Evolutionary conservation across 495 filamentous ascomycete genomes (phyloP), one percentile per base, ranked within the genome.

Genomic region (Penicillium silybi): DNA sequence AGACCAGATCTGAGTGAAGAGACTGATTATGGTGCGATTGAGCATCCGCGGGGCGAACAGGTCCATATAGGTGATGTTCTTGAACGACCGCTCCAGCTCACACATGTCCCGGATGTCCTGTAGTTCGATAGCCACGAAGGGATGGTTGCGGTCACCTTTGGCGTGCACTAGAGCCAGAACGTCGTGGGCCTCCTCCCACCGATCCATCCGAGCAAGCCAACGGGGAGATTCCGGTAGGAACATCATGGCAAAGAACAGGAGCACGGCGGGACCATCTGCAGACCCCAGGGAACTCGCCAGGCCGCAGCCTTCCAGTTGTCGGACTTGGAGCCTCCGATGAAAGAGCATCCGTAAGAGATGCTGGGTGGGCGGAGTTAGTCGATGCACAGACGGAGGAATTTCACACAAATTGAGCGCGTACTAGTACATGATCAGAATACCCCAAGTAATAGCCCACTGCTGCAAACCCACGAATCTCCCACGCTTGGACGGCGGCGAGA

Each of bases 181-280:
- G 3, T 68, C 65, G 26, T 80, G 74, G 47, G 78, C 75, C 37
- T 91, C 85, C n/a, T 88, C 85, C 85, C 85, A 89, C 27, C 85
- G 81, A 55, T 87, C 86, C 46, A 86, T 79, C 60, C 80, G 80
- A 25, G 85, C 86, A 10, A 90, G 72, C 88, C 88, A 92, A 57
- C 88, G 80, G 2, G 87, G 88, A 32, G 85, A 89, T 59, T 91
- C 86, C 8, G 88, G 87, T 11, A 90, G 73, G 52, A 89, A 67
- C 39, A 81, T 61, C 46, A 90, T 73, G 15, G 81, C 85, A 25
- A 77, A 41, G 58, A 83, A 81, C 37, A 90, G 78, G 20, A 86
- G 56, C 35, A 85, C 54, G 11, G 84, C 87, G 88, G 88, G 46
- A 91, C 68, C 71, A 85, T 85, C 65, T 91, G 88, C 5, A 90